Evolutionary conservation across 352 stramenopile species (phyloP), one percentile per base, ranked within the genome.

Genomic region (Thalassiosira mediterranea): DNA sequence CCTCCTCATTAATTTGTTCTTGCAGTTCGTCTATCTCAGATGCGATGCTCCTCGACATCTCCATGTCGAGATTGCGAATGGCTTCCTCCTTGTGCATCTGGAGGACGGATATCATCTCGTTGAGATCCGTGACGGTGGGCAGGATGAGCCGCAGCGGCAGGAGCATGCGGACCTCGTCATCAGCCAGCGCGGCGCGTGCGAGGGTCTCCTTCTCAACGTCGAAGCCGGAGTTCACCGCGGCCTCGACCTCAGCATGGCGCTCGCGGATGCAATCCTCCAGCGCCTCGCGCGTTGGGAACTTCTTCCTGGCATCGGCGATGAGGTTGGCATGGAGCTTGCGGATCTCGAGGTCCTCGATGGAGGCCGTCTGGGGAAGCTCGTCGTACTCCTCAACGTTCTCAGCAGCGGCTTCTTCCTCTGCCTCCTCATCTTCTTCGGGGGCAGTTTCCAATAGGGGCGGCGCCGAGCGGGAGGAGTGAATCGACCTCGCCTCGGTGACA

Each of bases 101-200:
- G 15, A 84, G 69, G 1, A 79, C 63, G 19, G 4, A 21, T 19
- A 77, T 44, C 76, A 84, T 79, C 61, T 84, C 76, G 28, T 13
- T 64, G 15, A 84, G 37, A 32, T 84, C 76, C 4, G 49, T 42
- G 23, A 37, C 26, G 8, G 76, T 73, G 17, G 68, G 76, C 10
- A 84, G 68, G 46, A 79, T 73, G 3, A 84, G 56, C n/a, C 76
- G 76, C 53, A 79, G 40, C 48, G 76, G 76, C 11, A 84, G 60
- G 11, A 79, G 63, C 46, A 65, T 79, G 42, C 76, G 76, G 4
- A 79, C 52, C 59, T 84, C 68, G 25, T 79, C 76, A 51, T 79
- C 68, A 15, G 76, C 76, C 26, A 79, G 28, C 32, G 68, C 76
- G 13, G 76, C 76, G 13, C 65, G 62, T 37, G 68, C 47, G 13